Base-by-base conservation (phyloP, 768 basidiomycete species). In the Kwoniella botswanensis region DNA sequence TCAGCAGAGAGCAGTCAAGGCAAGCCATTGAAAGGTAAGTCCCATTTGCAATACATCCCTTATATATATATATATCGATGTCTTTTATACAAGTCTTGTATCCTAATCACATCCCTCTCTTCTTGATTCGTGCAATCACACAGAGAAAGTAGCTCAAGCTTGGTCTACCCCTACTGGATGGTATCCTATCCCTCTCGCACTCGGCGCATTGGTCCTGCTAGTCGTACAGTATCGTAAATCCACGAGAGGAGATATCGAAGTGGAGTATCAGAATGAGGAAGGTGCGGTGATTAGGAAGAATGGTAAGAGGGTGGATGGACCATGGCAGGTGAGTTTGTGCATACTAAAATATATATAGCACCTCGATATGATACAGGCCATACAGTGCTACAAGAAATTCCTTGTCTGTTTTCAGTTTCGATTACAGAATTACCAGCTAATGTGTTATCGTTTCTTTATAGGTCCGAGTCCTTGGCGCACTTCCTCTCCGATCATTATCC, bases 381-480 rank as follows among this genome's bases (percentile, higher is more conserved):
- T 35, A 35, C 0, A 7, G 35, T 35, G 1, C 7, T 9, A 35
- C 35, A 35, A 35, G 35, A 35, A 35, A 35, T 35, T 6, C 29
- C 35, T 35, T 35, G 6, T 35, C 35, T 35, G 35, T 35, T 35
- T 35, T 7, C 35, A 35, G 35, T 35, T 35, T 35, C 35, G 35
- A 35, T 35, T 4, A 35, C 35, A 35, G 35, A 35, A 9, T 35
- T 9, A 35, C 35, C 35, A 24, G 35, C 42, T 26, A 21, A 29
- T 26, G 46, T 41, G 50, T 0, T 18, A 12, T 43, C 54, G 10
- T 52, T 11, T 42, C 12, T 13, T 5, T 72, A 13, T 67, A 86
- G 94, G 93, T 98, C n/a, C 92, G 96, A 84, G 94, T 98, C 58
- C 87, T 98, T 62, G 96, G 95, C 63, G 95, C 95, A 11, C 88